phyloP scores from a whole-genome alignment of 495 filamentous ascomycete genomes.

The Tuber magnatum region DNA sequence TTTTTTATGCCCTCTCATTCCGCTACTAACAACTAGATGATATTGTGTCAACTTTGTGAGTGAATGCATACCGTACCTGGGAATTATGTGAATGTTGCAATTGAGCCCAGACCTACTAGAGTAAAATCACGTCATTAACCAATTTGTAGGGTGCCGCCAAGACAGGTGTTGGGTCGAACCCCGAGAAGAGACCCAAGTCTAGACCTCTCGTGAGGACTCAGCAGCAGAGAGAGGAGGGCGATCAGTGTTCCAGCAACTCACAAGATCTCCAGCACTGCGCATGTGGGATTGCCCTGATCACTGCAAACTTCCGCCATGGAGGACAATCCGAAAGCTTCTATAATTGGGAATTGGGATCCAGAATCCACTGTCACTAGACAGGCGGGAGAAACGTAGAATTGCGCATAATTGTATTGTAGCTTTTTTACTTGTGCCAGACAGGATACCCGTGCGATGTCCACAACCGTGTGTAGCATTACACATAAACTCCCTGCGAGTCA shows the following conservation, averaged over 20 bases:
- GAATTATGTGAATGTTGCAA: not conserved
- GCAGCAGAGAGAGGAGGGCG: not conserved
- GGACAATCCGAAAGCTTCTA: not conserved
- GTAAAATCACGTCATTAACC: not conserved
- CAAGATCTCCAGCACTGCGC: not conserved
- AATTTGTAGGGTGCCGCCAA: not conserved
- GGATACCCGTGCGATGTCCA: not conserved
- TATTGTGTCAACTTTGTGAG: not conserved
- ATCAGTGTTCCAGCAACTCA: not conserved
- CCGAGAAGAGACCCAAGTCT: not conserved
- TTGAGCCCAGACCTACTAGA: not conserved
- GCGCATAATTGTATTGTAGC: not conserved
- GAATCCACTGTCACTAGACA: not conserved
- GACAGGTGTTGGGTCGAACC: not conserved
- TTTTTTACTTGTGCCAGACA: not conserved
- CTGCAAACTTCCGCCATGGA: not conserved
- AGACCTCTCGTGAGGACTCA: not conserved
- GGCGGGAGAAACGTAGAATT: not conserved
- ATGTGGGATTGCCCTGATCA: not conserved
- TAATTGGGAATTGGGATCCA: not conserved
- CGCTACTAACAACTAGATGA: not conserved
- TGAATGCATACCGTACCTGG: not conserved
- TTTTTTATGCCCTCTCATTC: not conserved
- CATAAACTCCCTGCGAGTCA: not conserved
- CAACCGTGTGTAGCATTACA: not conserved